phyloP scores from a whole-genome alignment of 2,329 filamentous ascomycete genomes.

The Pochonia chlamydosporia region DNA sequence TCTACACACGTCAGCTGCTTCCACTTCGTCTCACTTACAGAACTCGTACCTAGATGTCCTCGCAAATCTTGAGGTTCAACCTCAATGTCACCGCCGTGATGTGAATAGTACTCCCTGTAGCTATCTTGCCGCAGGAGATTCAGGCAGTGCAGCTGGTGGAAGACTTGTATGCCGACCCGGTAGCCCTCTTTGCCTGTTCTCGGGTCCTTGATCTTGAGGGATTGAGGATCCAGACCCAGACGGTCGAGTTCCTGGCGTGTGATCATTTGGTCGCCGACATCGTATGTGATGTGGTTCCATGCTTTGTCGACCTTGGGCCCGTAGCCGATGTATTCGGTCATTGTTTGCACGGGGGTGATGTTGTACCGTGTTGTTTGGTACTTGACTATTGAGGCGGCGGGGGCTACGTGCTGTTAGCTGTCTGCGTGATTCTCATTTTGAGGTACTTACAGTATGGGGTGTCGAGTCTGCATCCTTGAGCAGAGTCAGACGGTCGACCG shows the following conservation, averaged over 20 bases:
- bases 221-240: conserved; percentile 45
- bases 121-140: conserved; percentile 42
- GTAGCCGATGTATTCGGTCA: conserved; percentile 46
- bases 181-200: conserved; percentile 52
- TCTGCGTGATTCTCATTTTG: neutral
- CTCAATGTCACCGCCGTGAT: conserved; percentile 41
- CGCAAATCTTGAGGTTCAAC: conserved; percentile 34
- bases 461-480: conserved; percentile 25
- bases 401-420: conserved; percentile 29
- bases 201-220: conserved; percentile 50
- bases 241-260: conserved; percentile 45
- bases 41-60: conserved; percentile 33
- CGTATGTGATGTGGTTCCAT: conserved; percentile 46
- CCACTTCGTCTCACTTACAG: neutral
- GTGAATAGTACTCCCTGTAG: conserved; percentile 43
- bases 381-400: conserved; percentile 38
- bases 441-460: conserved; percentile 36
- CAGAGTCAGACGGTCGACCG: conserved; percentile 24
- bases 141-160: conserved; percentile 49
- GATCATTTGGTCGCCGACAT: conserved; percentile 56
- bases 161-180: conserved; percentile 52
- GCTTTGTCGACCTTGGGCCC: conserved; percentile 51
- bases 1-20: conserved; percentile 21
- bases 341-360: conserved; percentile 36
- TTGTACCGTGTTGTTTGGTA: conserved; percentile 47